Conservation (phyloP, 768 basidiomycete genomes). For the Cystofilobasidium macerans region DNA sequence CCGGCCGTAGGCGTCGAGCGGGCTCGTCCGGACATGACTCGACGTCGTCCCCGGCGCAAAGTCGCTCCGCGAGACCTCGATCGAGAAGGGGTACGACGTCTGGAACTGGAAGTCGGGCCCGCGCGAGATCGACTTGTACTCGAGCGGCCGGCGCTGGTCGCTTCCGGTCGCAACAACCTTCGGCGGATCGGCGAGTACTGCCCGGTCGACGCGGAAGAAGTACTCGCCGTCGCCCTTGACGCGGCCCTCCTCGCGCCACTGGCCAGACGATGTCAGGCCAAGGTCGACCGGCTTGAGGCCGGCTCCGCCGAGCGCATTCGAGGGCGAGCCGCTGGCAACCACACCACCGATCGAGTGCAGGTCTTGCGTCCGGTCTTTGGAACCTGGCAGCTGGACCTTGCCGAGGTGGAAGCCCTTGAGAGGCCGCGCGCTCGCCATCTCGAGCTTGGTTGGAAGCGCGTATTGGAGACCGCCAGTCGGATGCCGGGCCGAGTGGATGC, state of each 20-base stretch:
- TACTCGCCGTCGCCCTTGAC: neutral
- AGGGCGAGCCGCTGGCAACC: neutral
- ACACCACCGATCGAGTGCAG: conserved; percentile 1
- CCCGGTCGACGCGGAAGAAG: neutral
- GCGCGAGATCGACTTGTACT: neutral
- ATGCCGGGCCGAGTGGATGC: conserved; percentile 1
- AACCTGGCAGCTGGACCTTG: neutral
- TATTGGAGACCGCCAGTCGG: conserved; percentile 21
- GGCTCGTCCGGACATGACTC: neutral
- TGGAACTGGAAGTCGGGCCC: conserved; percentile 14
- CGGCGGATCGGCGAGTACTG: conserved; percentile 1
- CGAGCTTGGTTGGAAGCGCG: conserved; percentile 22
- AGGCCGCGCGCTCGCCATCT: neutral
- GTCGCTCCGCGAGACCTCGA: neutral
- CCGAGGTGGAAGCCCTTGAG: conserved; percentile 12
- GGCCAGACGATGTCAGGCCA: neutral
- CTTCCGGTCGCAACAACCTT: neutral
- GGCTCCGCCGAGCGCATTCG: neutral
- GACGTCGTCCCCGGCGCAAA: neutral
- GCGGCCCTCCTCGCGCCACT: neutral
- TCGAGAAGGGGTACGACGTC: neutral
- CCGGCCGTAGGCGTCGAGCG: conserved; percentile 5
- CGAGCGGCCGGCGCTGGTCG: neutral
- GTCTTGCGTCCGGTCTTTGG: neutral
- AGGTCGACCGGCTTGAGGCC: conserved; percentile 3